These are phyloP conservation scores for Suillus fuscotomentosus DNA, from an alignment of 768 basidiomycete species.

Conservation along the genomic window DNA sequence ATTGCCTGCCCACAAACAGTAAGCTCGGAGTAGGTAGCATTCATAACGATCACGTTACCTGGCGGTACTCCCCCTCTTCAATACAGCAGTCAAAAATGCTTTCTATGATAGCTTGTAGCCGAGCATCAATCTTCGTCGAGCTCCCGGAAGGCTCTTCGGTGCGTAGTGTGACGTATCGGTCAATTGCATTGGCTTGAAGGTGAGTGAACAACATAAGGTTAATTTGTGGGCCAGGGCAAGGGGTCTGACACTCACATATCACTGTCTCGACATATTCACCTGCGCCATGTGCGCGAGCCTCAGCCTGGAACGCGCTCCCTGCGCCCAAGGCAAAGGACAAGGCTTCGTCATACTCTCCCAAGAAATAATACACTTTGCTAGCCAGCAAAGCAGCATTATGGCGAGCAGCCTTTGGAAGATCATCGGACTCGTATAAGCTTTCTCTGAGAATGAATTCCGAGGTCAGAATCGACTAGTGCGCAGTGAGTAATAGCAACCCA, in stretches of 20 bases:
- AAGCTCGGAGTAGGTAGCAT: background rate
- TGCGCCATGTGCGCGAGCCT: slow-evolving; percentile 58
- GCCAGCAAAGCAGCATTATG: slow-evolving; percentile 87
- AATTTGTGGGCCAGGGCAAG: background rate
- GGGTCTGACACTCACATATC: slow-evolving; percentile 63
- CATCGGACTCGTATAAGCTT: slow-evolving; percentile 80
- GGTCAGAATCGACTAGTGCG: slow-evolving; percentile 11
- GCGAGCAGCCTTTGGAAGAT: slow-evolving; percentile 70
- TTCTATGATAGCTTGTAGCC: slow-evolving; percentile 83
- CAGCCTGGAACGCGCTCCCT: slow-evolving; percentile 79
- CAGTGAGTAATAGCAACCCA: slow-evolving; percentile 30
- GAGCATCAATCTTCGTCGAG: slow-evolving; percentile 69
- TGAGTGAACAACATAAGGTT: background rate
- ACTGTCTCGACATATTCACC: slow-evolving; percentile 95
- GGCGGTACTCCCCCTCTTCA: slow-evolving; percentile 86
- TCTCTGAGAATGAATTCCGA: slow-evolving; percentile 55
- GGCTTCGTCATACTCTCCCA: slow-evolving; percentile 94
- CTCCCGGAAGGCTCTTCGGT: slow-evolving; percentile 47
- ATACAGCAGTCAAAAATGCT: slow-evolving; percentile 85
- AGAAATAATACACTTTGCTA: slow-evolving; percentile 98
- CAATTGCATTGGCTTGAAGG: slow-evolving; percentile 85
- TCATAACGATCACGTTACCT: slow-evolving; percentile 43
- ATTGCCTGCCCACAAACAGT: slow-evolving; percentile 61
- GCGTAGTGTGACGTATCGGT: slow-evolving; percentile 81
- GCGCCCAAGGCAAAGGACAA: slow-evolving; percentile 93